Evolutionary conservation across 176 grass and related monocot species (phyloP).

Genomic region (Zea mays): Zm-B73-REFERENCE-NAM-5.0 NC_050100.1:4875501-4876000

Average conservation of each 20-base stretch:
- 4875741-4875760: no score
- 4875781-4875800: no score
- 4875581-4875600: not conserved
- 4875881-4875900: no score
- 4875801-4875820: no score
- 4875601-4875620: no score
- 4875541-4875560: slow-evolving; percentile 62
- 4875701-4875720: not conserved
- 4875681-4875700: not conserved
- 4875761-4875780: no score
- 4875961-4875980: not conserved
- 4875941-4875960: not conserved
- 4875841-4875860: not conserved
- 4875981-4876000: not conserved
- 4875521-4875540: slow-evolving; percentile 75
- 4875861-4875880: not conserved
- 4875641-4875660: no score
- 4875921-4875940: not conserved
- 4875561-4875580: slow-evolving; percentile 76
- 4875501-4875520: slow-evolving; percentile 71
- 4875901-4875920: not conserved
- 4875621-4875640: no score
- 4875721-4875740: not conserved
- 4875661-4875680: no score
- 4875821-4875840: not conserved